Percentiles rank a stretch among this genome's conserved stretches.
phyloP scores from a whole-genome alignment of 108 stramenopile genomes.

The Ochromonas danica region DNA sequence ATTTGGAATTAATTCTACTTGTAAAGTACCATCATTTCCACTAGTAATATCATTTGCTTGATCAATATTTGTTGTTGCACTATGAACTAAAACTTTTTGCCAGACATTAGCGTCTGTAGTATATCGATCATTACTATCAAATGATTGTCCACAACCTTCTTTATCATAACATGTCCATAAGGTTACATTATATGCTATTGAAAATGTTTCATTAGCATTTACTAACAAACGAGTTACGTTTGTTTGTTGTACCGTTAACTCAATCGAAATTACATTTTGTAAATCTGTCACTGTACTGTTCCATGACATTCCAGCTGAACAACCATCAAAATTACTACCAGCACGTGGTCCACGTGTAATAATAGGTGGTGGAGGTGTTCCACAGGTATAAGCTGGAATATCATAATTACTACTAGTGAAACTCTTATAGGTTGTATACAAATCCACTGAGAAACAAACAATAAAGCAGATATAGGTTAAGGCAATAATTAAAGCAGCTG shows the following conservation, averaged over 20 bases:
- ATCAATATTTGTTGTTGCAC: not conserved
- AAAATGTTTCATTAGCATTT: not conserved
- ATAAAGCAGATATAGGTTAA: not conserved
- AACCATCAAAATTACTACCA: not conserved
- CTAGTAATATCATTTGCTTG: not conserved
- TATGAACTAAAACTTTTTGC: not conserved
- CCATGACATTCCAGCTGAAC: not conserved
- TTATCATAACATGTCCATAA: slow-evolving; percentile 1
- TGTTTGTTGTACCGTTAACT: not conserved
- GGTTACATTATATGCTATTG: not conserved
- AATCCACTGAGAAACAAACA: not conserved
- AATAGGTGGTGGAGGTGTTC: too few relatives aligned
- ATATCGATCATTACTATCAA: not conserved
- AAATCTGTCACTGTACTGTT: not conserved
- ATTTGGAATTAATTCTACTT: slow-evolving; percentile 10
- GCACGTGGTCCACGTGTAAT: too few relatives aligned
- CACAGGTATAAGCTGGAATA: not conserved
- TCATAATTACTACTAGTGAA: not conserved
- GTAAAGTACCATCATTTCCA: not conserved
- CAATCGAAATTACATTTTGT: slow-evolving; percentile 1
- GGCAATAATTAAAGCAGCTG: slow-evolving; percentile 4
- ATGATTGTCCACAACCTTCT: slow-evolving; percentile 20
- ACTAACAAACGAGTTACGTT: not conserved
- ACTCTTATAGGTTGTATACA: not conserved
- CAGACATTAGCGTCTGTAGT: not conserved